Base-by-base conservation (phyloP, 140 eudicot species). In the Cichorium intybus region DNA sequence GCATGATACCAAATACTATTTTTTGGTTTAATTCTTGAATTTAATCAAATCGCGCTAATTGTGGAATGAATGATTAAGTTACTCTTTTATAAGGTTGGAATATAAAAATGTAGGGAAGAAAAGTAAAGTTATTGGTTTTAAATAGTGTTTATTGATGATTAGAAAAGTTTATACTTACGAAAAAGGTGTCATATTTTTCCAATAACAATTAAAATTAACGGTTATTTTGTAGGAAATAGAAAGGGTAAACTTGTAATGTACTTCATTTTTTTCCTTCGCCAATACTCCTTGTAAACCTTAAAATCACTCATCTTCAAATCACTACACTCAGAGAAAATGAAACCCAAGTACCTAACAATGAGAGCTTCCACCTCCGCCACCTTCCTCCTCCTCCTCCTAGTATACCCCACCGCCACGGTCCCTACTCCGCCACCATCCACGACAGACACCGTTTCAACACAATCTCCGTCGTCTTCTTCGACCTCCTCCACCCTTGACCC, bases 401-500 rank as follows among this genome's bases (percentile, higher is more conserved):
- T 50, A 57, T 2, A 72, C 77, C 21, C 76, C 76, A 16, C 80
- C 61, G 24, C 73, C 70, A 3, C 88, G 79, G 9, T 62, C 64
- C 56, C 68, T 5, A 49, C 24, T 23, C 77, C 52, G 15, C 73
- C 56, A 35, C 22, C 56, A 6, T 3, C 84, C 75, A 18, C 71
- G 67, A 14, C 71, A n/a, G 8, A 29, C 52, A 24, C 73, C 27
- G 2, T 53, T 35, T 0, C 66, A 53, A 14, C 62, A 34, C 57
- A 77, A 66, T 20, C 78, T 14, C 69, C 71, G 0, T 12, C 74
- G 6, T 34, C 88, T n/a, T 48, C 85, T 24, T 15, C 85, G 46
- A 7, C 80, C 34, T 1, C 82, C 29, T 21, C 87, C 64, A 72
- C 95, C 20, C 94, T 93, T 33, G 99, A 88, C 79, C 97, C 99